Conservation (phyloP, 176 grass and related monocot species). For the Avena atlantica region DNA sequence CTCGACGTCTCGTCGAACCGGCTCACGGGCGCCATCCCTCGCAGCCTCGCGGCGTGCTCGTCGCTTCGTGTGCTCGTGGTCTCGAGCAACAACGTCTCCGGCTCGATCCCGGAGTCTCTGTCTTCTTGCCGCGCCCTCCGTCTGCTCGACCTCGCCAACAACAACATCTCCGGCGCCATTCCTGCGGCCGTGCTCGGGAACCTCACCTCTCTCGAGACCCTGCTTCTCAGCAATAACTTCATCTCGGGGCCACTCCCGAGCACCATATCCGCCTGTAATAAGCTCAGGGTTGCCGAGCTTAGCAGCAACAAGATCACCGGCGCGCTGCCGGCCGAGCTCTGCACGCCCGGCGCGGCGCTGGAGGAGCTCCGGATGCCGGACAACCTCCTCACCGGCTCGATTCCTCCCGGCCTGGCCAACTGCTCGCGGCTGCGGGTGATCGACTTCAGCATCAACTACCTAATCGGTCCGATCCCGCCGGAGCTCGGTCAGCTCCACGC, state of each 20-base stretch:
- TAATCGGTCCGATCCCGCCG: conserved; percentile 71
- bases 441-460: conserved; percentile 95
- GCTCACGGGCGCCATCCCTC: conserved; percentile 59
- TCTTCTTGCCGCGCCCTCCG: conserved; percentile 65
- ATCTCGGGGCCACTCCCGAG: conserved; percentile 73
- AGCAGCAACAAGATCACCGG: conserved; percentile 84
- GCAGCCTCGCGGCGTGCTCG: conserved; percentile 52
- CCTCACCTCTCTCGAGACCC: conserved; percentile 63
- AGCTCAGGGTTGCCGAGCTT: conserved; percentile 72
- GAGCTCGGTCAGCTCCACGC: conserved; percentile 66
- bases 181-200: conserved; percentile 63
- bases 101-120: conserved; percentile 66
- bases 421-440: conserved; percentile 72
- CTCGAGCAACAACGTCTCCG: conserved; percentile 84
- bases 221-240: conserved; percentile 89
- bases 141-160: conserved; percentile 75
- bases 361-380: conserved; percentile 92
- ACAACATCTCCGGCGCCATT: conserved; percentile 69
- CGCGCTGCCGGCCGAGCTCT: conserved; percentile 58
- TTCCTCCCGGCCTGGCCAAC: conserved; percentile 67
- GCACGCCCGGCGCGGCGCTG: conserved; percentile 48
- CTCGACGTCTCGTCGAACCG: conserved; percentile 82
- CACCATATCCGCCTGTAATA: conserved; percentile 53
- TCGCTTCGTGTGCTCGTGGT: conserved; percentile 56
- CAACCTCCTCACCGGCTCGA: conserved; percentile 67